Conservation (phyloP, 2,329 filamentous ascomycete genomes). For the Neophaeococcomyces aloes region DNA sequence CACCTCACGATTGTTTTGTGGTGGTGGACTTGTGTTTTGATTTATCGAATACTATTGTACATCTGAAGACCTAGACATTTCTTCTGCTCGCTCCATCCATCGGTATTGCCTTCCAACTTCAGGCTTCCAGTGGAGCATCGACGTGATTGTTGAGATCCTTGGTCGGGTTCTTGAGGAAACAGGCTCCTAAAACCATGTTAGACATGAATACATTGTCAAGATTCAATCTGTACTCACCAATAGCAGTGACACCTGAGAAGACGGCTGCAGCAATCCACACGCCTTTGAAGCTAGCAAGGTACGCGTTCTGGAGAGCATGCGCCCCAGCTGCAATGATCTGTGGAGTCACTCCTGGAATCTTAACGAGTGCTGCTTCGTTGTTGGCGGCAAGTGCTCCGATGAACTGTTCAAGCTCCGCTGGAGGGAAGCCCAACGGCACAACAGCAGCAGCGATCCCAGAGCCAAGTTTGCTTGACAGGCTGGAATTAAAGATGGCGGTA, state of each 20-base stretch:
- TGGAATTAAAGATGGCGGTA: constrained; percentile 14
- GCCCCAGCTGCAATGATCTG: constrained; percentile 11
- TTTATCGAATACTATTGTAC: no score
- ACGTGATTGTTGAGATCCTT: constrained; percentile 17
- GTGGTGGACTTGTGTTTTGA: no score
- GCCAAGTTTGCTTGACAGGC: constrained; percentile 9
- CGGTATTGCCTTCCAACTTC: no score
- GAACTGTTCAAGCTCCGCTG: constrained; percentile 4
- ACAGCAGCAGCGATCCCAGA: constrained; percentile 10
- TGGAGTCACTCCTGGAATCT: constrained; percentile 12
- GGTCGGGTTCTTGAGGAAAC: constrained; percentile 11
- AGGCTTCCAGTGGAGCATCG: constrained; percentile 10
- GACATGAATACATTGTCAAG: not conserved
- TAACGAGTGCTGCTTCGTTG: constrained; percentile 1
- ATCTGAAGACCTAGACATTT: no score
- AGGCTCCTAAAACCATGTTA: constrained; percentile 7
- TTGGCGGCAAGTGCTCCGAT: constrained; percentile 9
- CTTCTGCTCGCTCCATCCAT: no score
- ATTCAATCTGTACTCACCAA: constrained; percentile 8
- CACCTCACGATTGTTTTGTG: no score
- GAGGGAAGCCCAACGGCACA: constrained; percentile 9
- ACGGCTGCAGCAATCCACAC: constrained; percentile 14
- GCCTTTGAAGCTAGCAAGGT: constrained; percentile 11
- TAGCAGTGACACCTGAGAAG: constrained; percentile 7
- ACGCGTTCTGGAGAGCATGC: constrained; percentile 10